Evolutionary conservation across 225 moss, liverwort and hornwort species (phyloP).

Genomic region (Sphagnum tenellum): DNA sequence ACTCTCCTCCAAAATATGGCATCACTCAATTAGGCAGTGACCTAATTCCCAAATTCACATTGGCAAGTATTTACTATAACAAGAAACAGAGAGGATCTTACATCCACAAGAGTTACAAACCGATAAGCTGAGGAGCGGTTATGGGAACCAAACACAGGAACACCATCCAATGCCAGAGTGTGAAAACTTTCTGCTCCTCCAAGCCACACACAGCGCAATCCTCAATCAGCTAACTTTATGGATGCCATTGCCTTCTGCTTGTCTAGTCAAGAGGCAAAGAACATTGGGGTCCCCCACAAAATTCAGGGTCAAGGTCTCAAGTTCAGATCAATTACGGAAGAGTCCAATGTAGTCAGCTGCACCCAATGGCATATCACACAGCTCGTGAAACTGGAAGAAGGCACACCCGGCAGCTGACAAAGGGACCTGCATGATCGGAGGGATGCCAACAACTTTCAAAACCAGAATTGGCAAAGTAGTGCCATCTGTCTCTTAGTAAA

Average conservation of each 20-base stretch:
- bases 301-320: too few relatives aligned
- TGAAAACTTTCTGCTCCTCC: constrained; percentile 57
- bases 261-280: too few relatives aligned
- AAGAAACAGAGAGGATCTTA: constrained; percentile 18
- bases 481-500: neutral
- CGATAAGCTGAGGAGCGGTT: constrained; percentile 82
- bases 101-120: constrained; percentile 80
- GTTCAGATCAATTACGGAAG: constrained; percentile 39
- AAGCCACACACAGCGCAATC: neutral
- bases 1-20: too few relatives aligned
- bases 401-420: constrained; percentile 73
- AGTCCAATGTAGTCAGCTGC: constrained; percentile 88
- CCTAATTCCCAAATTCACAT: too few relatives aligned
- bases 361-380: constrained; percentile 93
- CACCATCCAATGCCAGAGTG: constrained; percentile 65
- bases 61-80: too few relatives aligned
- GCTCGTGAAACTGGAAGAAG: constrained; percentile 84
- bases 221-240: too few relatives aligned
- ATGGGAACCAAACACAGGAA: constrained; percentile 78
- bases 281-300: too few relatives aligned
- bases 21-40: too few relatives aligned
- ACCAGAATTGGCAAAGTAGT: neutral
- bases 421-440: constrained; percentile 40
- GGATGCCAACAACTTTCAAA: neutral
- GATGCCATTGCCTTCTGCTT: too few relatives aligned